Base-by-base conservation (phyloP, 352 stramenopile species). In the Globisporangium spinosum region DNA sequence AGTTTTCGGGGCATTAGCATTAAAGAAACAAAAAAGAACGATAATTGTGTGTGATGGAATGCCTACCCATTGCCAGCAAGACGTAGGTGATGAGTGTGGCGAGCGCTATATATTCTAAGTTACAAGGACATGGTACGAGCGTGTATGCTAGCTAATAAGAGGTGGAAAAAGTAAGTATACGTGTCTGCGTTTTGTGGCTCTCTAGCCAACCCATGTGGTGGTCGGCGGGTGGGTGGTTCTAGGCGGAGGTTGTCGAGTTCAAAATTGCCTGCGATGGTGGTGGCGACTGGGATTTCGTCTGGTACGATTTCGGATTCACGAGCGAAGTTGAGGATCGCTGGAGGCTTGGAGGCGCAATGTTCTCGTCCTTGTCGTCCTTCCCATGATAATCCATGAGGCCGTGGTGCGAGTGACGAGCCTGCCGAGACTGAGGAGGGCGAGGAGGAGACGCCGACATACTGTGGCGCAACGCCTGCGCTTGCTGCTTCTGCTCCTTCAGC, bases 401-500 rank as follows among this genome's bases (percentile, higher is more conserved):
- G 43, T 69, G 34, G 23, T 69, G 64, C 40, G 65, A 70, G 49
- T 70, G 65, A 9, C 65, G 65, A 43, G 47, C 23, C 25, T 70
- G 65, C 2, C 65, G 65, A 23, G 57, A 32, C 23, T 59, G 45
- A 23, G 58, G 65, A 5, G 65, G 57, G n/a, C 51, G 47, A 23
- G 49, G 25, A 1, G 57, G 65, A 9, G 65, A 70, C 54, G 54
- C 27, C 23, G 65, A 60, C 65, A 70, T 51, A 25, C 65, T 70
- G 47, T 70, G 65, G 9, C 65, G 57, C 65, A 40, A 29, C 35
- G 47, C n/a, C 38, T 71, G 66, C 20, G 66, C 66, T 40, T 55
- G 54, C 34, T 69, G 29, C 56, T 77, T 77, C 32, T 71, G 73
- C 23, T 75, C 69, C 43, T 68, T 71, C 25, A 68, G 38, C 29